Base-by-base conservation (phyloP, 2,329 filamentous ascomycete species). In the Botryosphaeria agaves region DNA sequence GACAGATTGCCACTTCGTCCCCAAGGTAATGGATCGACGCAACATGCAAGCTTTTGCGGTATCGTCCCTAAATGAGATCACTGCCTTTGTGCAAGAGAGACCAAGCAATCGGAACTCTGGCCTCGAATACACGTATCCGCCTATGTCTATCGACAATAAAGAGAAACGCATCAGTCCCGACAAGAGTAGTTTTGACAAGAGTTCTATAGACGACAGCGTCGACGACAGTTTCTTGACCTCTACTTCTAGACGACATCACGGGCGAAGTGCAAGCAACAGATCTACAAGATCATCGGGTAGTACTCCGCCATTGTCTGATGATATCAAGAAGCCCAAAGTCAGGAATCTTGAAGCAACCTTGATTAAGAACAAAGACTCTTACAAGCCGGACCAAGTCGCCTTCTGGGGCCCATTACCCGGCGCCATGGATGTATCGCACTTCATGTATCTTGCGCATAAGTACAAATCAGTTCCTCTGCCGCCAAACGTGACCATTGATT, bases 1-100 rank as follows among this genome's bases (percentile, higher is more conserved):
- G 44, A 69, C 64, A 18, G 72, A 76, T 41, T 57, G 74, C 19
- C 64, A 70, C 34, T 69, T 66, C 50, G 59, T 64, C 5, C 57
- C 66, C 6, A 69, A 71, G 38, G 57, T 66, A n/a, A 56, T 70
- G 28, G 66, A 72, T 40, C 59, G 64, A 35, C 59, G 67, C 21
- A 64, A 63, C 32, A 52, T 69, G 41, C 68, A 69, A 41, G 58
- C 68, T 2, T 54, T 72, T 36, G 62, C 62, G 25, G 61, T 72
- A 47, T 69, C 67, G 27, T 64, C 70, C 17, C 61, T 56, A 37
- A 70, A 69, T 14, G 64, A 69, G 29, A 52, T 74, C 30, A 56
- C 62, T 32, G 59, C 62, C 18, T 67, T 71, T 35, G 54, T 55
- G 16, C 67, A 72, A 43, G 62, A 57, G 39, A 55, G 67, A 36